A percentile compares a stretch with the other conserved stretches of the same genome.
Conservation (phyloP, 352 stramenopile genomes). For the Aphanomyces stellatus region DNA sequence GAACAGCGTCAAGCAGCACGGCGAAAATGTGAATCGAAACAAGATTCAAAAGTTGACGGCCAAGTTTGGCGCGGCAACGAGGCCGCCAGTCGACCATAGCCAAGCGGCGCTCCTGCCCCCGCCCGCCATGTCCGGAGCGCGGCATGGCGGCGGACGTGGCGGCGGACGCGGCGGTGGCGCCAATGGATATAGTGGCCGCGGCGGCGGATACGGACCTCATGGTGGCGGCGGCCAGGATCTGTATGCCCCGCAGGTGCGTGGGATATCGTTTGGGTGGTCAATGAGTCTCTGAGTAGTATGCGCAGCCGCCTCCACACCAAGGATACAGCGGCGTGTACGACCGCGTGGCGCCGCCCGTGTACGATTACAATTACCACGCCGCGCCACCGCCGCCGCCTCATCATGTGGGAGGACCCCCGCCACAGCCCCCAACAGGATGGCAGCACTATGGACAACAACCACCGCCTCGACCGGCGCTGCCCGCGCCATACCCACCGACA, state of each 20-base stretch:
- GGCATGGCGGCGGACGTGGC: too few relatives aligned
- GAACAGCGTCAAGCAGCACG: slow-evolving; percentile 4
- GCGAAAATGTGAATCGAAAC: background rate
- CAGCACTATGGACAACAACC: background rate
- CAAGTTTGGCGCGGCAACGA: background rate
- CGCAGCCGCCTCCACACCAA: too few relatives aligned
- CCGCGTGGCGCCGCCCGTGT: background rate
- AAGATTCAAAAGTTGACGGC: background rate
- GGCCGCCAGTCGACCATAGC: background rate
- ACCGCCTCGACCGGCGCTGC: background rate
- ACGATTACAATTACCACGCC: background rate
- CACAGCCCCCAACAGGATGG: background rate
- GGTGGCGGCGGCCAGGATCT: too few relatives aligned
- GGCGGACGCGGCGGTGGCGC: too few relatives aligned
- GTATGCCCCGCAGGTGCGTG: too few relatives aligned
- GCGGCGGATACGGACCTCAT: too few relatives aligned
- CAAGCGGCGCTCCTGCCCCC: background rate
- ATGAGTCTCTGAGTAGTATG: too few relatives aligned
- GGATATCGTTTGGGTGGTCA: too few relatives aligned
- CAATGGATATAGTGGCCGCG: too few relatives aligned
- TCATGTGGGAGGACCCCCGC: background rate
- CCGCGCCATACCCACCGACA: too few relatives aligned
- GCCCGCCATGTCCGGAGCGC: too few relatives aligned
- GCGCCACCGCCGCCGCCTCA: background rate
- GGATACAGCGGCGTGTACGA: background rate